phyloP scores from a whole-genome alignment of 345 rosid genomes.

The Brassica nigra region DNA sequence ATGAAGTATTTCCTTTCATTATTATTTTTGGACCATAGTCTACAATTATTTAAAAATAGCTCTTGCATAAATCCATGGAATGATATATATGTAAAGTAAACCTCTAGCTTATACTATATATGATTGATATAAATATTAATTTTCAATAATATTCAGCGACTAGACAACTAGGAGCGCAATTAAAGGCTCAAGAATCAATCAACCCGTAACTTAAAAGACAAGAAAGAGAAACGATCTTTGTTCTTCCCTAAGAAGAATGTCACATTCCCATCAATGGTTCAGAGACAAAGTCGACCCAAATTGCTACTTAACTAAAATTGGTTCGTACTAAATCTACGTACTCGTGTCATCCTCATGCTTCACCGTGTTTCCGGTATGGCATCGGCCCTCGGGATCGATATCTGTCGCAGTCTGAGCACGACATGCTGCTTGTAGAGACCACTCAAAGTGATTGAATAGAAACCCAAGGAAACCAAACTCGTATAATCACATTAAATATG shows the following conservation, averaged over 20 bases:
- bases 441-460: conserved; percentile 12
- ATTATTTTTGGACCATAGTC: conserved; percentile 39
- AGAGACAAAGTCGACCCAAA: conserved; percentile 10
- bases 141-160: background rate
- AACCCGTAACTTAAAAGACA: background rate
- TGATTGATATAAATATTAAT: background rate
- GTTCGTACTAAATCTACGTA: background rate
- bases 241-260: conserved; percentile 14
- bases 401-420: conserved; percentile 27
- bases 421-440: conserved; percentile 36
- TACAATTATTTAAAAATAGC: background rate
- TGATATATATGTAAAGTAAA: background rate
- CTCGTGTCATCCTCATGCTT: conserved; percentile 26
- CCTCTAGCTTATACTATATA: background rate
- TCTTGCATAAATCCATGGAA: background rate
- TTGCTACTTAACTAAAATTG: background rate
- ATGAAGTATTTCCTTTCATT: conserved; percentile 28
- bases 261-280: conserved; percentile 20
- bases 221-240: background rate
- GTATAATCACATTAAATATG: background rate
- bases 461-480: conserved; percentile 5
- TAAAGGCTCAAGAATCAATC: background rate
- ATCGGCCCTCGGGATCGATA: background rate
- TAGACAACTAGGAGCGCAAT: background rate
- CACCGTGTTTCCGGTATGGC: conserved; percentile 25